phyloP scores from a whole-genome alignment of 1,139 yeast species.

The Suhomyces anneliseae region DNA sequence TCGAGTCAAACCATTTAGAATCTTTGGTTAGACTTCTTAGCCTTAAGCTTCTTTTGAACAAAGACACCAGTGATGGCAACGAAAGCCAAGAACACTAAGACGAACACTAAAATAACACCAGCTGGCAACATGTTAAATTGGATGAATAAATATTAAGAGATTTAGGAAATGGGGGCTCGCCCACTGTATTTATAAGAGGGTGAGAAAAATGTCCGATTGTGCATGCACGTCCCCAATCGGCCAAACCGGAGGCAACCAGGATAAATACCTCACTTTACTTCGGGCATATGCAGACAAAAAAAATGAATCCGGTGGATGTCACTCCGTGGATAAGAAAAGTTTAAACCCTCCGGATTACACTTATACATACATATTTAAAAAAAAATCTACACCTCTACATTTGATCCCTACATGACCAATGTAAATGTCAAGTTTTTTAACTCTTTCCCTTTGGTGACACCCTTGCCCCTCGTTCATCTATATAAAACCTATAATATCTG shows the following conservation, averaged over 20 bases:
- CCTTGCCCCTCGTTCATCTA: too few species aligned
- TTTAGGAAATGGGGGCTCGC: slow-evolving; percentile 1
- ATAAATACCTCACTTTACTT: slow-evolving; percentile 7
- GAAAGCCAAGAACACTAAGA: slow-evolving; percentile 45
- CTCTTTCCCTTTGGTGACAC: too few species aligned
- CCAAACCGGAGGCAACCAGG: slow-evolving; percentile 7
- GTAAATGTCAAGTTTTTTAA: too few species aligned
- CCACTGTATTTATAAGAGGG: slow-evolving; percentile 10
- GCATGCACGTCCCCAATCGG: slow-evolving; percentile 10
- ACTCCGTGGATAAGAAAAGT: background rate
- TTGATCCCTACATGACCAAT: too few species aligned
- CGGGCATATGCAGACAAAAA: slow-evolving; percentile 8
- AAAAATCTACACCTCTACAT: too few species aligned
- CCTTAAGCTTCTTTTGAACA: slow-evolving; percentile 40
- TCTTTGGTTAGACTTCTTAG: slow-evolving; percentile 50
- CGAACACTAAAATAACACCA: slow-evolving; percentile 54
- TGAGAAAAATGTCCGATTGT: slow-evolving; percentile 8
- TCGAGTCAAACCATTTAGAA: slow-evolving; percentile 28
- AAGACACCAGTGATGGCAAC: slow-evolving; percentile 36
- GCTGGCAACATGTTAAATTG: slow-evolving; percentile 44
- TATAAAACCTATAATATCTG: too few species aligned
- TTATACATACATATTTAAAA: too few species aligned
- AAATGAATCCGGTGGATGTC: background rate
- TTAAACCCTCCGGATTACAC: too few species aligned
- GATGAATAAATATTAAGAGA: slow-evolving; percentile 11